Conservation (phyloP, 164 flowering plant genomes). For the Magnolia officinalis region DNA sequence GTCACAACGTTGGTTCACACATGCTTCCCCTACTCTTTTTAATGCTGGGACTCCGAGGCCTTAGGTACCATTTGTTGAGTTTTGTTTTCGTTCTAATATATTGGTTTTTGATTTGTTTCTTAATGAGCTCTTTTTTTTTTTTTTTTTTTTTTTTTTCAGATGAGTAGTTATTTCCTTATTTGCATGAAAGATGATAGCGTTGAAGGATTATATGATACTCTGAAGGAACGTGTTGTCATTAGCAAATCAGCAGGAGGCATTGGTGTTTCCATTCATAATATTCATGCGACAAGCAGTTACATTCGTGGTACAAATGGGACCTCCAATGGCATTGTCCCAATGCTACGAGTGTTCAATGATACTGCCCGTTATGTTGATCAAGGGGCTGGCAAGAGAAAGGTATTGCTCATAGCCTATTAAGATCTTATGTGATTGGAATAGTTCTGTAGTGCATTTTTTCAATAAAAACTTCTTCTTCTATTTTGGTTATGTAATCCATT, state of each 20-base stretch:
- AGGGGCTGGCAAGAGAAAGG: slow-evolving; percentile 99
- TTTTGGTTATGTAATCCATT: no score
- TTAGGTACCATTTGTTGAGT: slow-evolving; percentile 47
- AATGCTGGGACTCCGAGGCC: slow-evolving; percentile 98
- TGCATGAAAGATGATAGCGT: slow-evolving; percentile 99
- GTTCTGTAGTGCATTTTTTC: no score
- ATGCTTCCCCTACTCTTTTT: slow-evolving; percentile 99
- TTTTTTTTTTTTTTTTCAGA: slow-evolving; percentile 33
- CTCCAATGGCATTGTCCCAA: slow-evolving; percentile 97
- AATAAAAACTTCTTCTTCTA: no score
- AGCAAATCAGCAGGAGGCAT: slow-evolving; percentile 99
- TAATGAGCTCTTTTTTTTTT: not conserved
- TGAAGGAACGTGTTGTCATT: slow-evolving; percentile 90
- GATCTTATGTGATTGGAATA: slow-evolving; percentile 65
- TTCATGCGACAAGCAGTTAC: slow-evolving; percentile 93
- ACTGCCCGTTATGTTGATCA: slow-evolving; percentile 99
- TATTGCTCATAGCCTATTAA: slow-evolving; percentile 17
- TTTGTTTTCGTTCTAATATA: not conserved
- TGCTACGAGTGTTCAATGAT: slow-evolving; percentile 95
- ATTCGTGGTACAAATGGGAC: slow-evolving; percentile 99
- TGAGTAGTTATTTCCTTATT: slow-evolving; percentile 93
- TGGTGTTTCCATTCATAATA: slow-evolving; percentile 94
- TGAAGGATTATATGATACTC: slow-evolving; percentile 42
- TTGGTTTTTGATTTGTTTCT: not conserved
- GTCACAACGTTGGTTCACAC: slow-evolving; percentile 99